A percentile compares a stretch with the other conserved stretches of the same genome.
Conservation (phyloP, 2,329 filamentous ascomycete species). For the Stagonosporopsis tanaceti region DNA sequence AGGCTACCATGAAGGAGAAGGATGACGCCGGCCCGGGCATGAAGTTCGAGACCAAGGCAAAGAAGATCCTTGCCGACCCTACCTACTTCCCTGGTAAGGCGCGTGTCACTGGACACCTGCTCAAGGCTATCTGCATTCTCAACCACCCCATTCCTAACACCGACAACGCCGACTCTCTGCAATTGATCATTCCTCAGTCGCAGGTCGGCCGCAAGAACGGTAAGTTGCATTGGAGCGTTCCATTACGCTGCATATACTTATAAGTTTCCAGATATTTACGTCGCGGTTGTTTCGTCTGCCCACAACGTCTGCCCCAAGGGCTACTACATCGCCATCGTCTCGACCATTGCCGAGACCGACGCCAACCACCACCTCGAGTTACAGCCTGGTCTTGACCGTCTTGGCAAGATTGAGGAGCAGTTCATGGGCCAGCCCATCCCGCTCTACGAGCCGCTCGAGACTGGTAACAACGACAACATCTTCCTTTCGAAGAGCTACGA, state of each 20-base stretch:
- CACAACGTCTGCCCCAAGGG: constrained; percentile 99
- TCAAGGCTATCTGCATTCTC: constrained; percentile 96
- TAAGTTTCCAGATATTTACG: constrained; percentile 79
- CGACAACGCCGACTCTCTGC: constrained; percentile 84
- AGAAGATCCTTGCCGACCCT: constrained; percentile 94
- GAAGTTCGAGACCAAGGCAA: constrained; percentile 95
- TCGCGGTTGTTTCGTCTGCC: constrained; percentile 91
- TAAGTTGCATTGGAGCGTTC: constrained; percentile 54
- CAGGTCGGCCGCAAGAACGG: constrained; percentile 97
- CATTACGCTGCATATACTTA: constrained; percentile 14
- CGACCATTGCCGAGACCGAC: constrained; percentile 90
- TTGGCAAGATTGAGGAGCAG: constrained; percentile 94
- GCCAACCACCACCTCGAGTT: constrained; percentile 97
- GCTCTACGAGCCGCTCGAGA: constrained; percentile 87
- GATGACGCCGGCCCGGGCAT: constrained; percentile 77
- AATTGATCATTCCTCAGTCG: constrained; percentile 97
- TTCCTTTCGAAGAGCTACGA: constrained; percentile 99
- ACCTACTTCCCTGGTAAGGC: constrained; percentile 95
- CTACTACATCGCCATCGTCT: constrained; percentile 98
- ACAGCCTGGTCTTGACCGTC: constrained; percentile 86
- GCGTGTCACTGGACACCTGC: constrained; percentile 84
- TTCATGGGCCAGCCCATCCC: constrained; percentile 95
- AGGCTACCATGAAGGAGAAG: constrained; percentile 92
- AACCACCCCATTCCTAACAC: constrained; percentile 94
- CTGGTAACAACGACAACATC: constrained; percentile 85